These are phyloP conservation scores for Raffaelea deltoideospora DNA, from an alignment of 2,329 filamentous ascomycete species.

Conservation along the genomic window DNA sequence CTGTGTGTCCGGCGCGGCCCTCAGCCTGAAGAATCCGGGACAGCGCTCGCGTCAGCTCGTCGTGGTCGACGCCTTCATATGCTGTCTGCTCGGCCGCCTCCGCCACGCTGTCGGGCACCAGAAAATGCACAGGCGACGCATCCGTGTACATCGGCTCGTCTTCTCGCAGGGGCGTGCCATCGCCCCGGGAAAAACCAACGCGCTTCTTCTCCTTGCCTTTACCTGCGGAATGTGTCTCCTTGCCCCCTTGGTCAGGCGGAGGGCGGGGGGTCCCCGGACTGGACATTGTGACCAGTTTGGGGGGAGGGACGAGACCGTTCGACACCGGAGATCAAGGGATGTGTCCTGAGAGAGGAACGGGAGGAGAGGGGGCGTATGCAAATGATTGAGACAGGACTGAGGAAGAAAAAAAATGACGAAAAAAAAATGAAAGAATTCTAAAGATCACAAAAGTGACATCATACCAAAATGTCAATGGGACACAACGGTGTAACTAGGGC, in stretches of 20 bases:
- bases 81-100: background rate
- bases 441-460: no score
- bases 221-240: constrained; percentile 1
- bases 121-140: no score
- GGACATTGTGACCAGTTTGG: constrained; percentile 6
- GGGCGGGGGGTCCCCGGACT: background rate
- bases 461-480: no score
- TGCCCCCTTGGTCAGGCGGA: background rate
- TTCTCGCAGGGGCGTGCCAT: constrained; percentile 1
- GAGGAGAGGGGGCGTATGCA: background rate
- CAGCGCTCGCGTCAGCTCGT: constrained; percentile 8
- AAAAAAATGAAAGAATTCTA: background rate
- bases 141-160: no score
- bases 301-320: no score
- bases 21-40: constrained; percentile 7
- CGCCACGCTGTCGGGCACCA: background rate
- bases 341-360: background rate
- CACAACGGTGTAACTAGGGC: no score
- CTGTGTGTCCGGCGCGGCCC: background rate
- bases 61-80: constrained; percentile 9
- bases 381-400: background rate
- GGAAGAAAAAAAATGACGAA: background rate
- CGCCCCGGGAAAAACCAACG: constrained; percentile 9
- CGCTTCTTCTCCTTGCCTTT: constrained; percentile 12
- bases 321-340: background rate